Conservation (phyloP, 2,329 filamentous ascomycete species). For the Aspergillus puulaauensis region DNA sequence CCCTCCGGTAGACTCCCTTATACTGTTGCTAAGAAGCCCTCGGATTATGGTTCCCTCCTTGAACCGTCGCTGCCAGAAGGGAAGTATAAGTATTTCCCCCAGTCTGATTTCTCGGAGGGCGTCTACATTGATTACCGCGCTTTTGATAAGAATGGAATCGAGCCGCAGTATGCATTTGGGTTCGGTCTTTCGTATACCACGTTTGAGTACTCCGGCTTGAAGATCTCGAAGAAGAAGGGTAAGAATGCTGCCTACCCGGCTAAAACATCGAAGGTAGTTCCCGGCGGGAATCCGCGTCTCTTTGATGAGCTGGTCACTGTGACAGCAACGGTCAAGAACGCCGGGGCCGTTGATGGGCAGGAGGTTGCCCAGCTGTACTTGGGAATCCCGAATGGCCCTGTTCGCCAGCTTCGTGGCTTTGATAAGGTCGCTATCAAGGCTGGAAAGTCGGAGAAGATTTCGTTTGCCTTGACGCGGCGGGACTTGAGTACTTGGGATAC, state of each 20-base stretch:
- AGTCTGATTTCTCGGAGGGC: too few relatives aligned
- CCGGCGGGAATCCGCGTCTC: slow-evolving; percentile 28
- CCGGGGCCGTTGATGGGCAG: slow-evolving; percentile 46
- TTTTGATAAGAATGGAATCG: too few relatives aligned
- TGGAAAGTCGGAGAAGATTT: slow-evolving; percentile 41
- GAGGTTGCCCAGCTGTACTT: slow-evolving; percentile 58
- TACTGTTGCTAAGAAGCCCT: slow-evolving; percentile 54
- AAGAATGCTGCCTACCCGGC: neutral
- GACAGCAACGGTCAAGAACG: slow-evolving; percentile 50
- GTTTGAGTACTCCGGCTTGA: too few relatives aligned
- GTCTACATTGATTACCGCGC: too few relatives aligned
- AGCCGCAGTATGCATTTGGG: too few relatives aligned
- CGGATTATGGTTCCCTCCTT: too few relatives aligned
- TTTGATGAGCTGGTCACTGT: slow-evolving; percentile 52
- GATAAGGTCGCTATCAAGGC: slow-evolving; percentile 47
- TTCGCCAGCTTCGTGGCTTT: slow-evolving; percentile 51
- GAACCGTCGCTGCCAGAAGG: too few relatives aligned
- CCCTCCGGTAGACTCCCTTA: slow-evolving; percentile 62
- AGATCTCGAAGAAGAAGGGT: too few relatives aligned
- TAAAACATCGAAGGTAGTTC: neutral
- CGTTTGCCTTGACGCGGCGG: slow-evolving; percentile 43
- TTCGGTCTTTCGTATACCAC: too few relatives aligned
- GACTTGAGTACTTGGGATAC: slow-evolving; percentile 33
- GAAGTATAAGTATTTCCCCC: too few relatives aligned
- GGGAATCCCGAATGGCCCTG: slow-evolving; percentile 32